Conservation (phyloP, 345 rosid species). For the Jatropha curcas region DNA sequence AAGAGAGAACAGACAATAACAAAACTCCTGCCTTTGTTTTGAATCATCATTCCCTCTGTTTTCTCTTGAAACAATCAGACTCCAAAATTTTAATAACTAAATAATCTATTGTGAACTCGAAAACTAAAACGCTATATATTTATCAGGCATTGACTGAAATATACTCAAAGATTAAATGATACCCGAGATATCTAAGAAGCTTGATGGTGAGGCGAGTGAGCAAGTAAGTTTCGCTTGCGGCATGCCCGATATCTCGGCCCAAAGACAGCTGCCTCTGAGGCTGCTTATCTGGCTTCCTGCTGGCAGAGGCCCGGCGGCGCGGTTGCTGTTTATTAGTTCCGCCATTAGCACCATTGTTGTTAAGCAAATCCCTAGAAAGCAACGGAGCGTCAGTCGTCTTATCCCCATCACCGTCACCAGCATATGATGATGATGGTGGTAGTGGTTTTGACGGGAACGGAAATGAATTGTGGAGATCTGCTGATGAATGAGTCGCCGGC, state of each 20-base stretch:
- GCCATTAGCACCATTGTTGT: background rate
- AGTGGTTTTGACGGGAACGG: background rate
- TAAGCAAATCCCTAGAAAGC: slow-evolving; percentile 1
- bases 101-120: too few species aligned
- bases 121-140: too few species aligned
- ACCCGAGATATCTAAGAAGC: slow-evolving; percentile 37
- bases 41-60: background rate
- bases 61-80: background rate
- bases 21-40: background rate
- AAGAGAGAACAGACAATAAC: background rate
- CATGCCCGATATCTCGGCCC: slow-evolving; percentile 31
- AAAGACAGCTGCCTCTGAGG: slow-evolving; percentile 25
- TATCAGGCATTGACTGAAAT: background rate
- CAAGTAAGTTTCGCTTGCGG: slow-evolving; percentile 33
- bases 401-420: background rate
- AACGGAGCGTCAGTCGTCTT: background rate
- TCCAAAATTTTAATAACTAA: background rate
- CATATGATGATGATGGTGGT: slow-evolving; percentile 6
- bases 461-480: slow-evolving; percentile 9
- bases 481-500: slow-evolving; percentile 3
- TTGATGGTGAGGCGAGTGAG: slow-evolving; percentile 31
- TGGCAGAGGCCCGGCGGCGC: slow-evolving; percentile 17
- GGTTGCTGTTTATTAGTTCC: slow-evolving; percentile 12
- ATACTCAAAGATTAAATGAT: background rate
- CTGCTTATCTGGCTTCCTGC: slow-evolving; percentile 1